Evolutionary conservation across 1,284 basidiomycete species (phyloP), one percentile per base, ranked within the genome.

Genomic region (Rhodotorula sp.): DNA sequence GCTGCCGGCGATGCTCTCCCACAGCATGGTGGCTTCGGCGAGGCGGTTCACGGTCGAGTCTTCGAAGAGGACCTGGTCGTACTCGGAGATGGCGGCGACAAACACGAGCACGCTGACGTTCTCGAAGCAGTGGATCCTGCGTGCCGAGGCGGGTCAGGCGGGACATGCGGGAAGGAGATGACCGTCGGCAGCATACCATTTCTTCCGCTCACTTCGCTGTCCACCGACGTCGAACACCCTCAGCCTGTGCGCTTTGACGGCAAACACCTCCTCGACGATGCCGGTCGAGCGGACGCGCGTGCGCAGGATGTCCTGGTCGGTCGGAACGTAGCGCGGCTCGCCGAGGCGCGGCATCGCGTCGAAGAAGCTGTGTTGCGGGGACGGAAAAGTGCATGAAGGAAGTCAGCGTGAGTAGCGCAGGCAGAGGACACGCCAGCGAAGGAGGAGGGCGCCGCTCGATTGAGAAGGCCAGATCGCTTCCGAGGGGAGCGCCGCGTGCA

Each of bases 241-340:
- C 52, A 75, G 21, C 48, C 48, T 66, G 14, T 62, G 41, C 16
- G 63, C 61, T 14, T 67, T 66, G 45, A 75, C 55, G 17, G 49
- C 42, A 25, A 70, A 70, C 41, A 45, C 27, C 49, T 74, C 72
- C 50, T 76, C 72, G 45, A 64, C 61, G 41, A 76, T 76, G 0
- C 74, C 74, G 12, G 68, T 72, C 12, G 53, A 59, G 5, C 74
- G 62, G 27, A 82, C 81, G n/a, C 81, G 79, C 41, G 81, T 80
- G 49, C 80, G 76, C 8, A 82, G 71, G 34, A 82, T 80, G 64
- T 82, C 81, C 63, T 81, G 78, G 64, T 82, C 81, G 12, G 78
- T 79, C 2, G 81, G 81, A 23, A 78, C 56, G 74, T 80, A 82
- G 45, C 72, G 68, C n/a, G 74, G 77, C 7, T 68, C 71, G 19